Base-by-base conservation (phyloP, 257 asterid genomes). In the Pogostemon cablin region DNA sequence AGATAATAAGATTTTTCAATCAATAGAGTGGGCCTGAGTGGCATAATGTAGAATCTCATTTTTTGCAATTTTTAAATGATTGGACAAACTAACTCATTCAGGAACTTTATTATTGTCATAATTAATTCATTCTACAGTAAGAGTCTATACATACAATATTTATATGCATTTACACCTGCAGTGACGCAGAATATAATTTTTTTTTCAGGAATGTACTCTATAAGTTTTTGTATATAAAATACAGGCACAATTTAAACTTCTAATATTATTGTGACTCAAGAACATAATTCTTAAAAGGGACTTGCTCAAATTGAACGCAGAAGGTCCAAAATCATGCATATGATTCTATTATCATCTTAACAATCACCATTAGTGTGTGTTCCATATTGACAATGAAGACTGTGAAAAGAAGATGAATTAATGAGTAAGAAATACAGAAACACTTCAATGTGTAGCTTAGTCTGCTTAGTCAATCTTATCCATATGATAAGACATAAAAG, bases 381-480 rank as follows among this genome's bases (percentile, higher is more conserved):
- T 74, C 63, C 40, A 77, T 37, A 35, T 49, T 34, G 12, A 43
- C 46, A 20, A 4, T n/a, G 15, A 53, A 65, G 9, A 65, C 41
- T 60, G 38, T 60, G 25, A 43, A 60, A 67, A n/a, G 20, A 43
- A 46, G 35, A 58, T 38, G 56, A 46, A 57, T 5, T 50, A 55
- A 38, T 12, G 20, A 54, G 32, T 50, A 58, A 44, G 40, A 65
- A 11, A 39, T 10, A 48, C 3, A 39, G 12, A 47, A 53, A 34
- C 67, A 65, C 65, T 6, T 66, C 54, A 12, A 50, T 72, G 59
- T 4, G 58, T 55, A 41, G n/a, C 46, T 47, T 37, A 69, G n/a
- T 39, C 61, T 48, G 9, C 46, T 47, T 37, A 69, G n/a, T 39
- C 62, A 55, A 60, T 52, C 52, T 71, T 60, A 47, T 59, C 59